Base-by-base conservation (phyloP, 768 basidiomycete genomes). In the Lentinula edodes region DNA sequence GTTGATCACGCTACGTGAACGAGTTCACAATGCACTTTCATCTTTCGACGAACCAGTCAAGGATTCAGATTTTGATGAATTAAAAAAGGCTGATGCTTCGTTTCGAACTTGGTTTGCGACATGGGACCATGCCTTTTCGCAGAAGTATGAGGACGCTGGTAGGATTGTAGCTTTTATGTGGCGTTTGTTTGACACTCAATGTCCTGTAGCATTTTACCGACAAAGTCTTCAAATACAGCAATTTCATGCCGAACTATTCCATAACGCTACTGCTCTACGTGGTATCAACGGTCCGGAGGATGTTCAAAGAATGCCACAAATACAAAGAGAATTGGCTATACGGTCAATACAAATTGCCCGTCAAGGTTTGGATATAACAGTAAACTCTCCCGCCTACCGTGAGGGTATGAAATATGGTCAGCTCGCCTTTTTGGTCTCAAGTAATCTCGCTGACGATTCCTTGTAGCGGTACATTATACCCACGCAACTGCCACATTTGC, bases 401-500 rank as follows among this genome's bases (percentile, higher is more conserved):
- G 91, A 93, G 70, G 93, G 93, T 18, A 89, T 98, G 84, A 91
- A 89, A 79, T 97, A 93, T 68, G 91, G 93, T 90, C 68, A 50
- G 83, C 23, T 28, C 23, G 28, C 12, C 69, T 38, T 10, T 28
- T 38, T 63, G 41, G n/a, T 58, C 38, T 28, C 12, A 38, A 35
- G 42, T 13, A 13, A 18, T n/a, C 7, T 48, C 20, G 18, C 50
- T 55, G 43, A 48, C 60, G 6, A 23, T 46, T 41, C 10, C 63
- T 56, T 42, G 16, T 65, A 92, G 91, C 93, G 15, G 90, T 94
- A n/a, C 88, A 92, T 69, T 90, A 91, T 67, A 90, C 90, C 13
- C 95, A 98, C 70, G 91, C 92, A 45, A 92, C 93, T 34, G 95
- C 95, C 5, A 96, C 95, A 0, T 98, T 98, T 74, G 84, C 91